Evolutionary conservation across 768 basidiomycete species (phyloP).

Genomic region (Pulveroboletus sp.): DNA sequence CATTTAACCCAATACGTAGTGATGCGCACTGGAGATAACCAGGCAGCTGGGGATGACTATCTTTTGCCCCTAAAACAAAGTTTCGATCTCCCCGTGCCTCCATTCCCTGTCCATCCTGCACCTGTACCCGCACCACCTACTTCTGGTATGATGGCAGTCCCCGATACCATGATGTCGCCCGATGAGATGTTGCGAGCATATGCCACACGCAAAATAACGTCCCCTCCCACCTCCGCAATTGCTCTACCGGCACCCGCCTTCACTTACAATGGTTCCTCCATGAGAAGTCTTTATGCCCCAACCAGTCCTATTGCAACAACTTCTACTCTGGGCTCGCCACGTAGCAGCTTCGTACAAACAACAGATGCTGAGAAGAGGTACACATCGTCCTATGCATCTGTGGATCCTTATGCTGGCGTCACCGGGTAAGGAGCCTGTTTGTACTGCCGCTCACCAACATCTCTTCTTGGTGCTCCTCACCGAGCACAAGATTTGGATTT

Average conservation of each 20-base stretch:
- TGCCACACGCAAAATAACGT: conserved; percentile 42
- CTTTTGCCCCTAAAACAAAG: conserved; percentile 35
- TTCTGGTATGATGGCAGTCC: conserved; percentile 37
- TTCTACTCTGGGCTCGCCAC: conserved; percentile 9
- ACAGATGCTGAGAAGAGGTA: conserved; percentile 19
- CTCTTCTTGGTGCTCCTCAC: background rate
- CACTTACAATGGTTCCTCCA: conserved; percentile 22
- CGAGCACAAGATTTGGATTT: background rate
- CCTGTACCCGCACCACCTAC: conserved; percentile 31
- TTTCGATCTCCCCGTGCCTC: conserved; percentile 30
- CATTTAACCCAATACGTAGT: conserved; percentile 37
- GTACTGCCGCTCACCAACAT: background rate
- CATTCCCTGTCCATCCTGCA: conserved; percentile 28
- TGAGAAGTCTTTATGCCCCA: conserved; percentile 29
- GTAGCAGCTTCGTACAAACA: conserved; percentile 7
- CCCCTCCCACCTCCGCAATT: conserved; percentile 31
- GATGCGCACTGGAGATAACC: conserved; percentile 59
- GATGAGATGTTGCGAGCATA: conserved; percentile 78
- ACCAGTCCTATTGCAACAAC: conserved; percentile 13
- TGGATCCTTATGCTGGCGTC: conserved; percentile 23
- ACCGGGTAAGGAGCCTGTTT: conserved; percentile 3
- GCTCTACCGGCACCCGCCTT: conserved; percentile 27
- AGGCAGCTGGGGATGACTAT: conserved; percentile 37
- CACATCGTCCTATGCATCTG: conserved; percentile 21
- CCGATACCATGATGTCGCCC: conserved; percentile 48